These are phyloP conservation scores for Obelidium mucronatum DNA, from an alignment of 192 early-diverging fungal species.

Conservation along the genomic window DNA sequence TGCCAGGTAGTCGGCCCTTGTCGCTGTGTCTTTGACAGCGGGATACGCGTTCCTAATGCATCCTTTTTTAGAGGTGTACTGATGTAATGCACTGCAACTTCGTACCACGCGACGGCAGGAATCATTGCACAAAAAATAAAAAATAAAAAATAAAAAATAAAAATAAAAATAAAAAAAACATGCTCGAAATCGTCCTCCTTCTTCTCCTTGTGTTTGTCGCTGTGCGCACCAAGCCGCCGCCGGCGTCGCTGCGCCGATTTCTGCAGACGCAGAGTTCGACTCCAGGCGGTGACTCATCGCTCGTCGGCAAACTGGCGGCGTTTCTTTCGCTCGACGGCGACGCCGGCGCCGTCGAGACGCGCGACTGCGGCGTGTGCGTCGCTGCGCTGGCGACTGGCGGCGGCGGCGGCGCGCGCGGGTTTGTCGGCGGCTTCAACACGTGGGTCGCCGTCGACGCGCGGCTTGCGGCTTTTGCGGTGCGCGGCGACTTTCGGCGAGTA, in stretches of 20 bases:
- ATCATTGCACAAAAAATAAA: no score
- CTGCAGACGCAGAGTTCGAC: neutral
- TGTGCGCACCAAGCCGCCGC: neutral
- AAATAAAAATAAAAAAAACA: neutral
- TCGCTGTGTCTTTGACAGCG: neutral
- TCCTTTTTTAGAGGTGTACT: no score
- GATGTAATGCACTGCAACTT: no score
- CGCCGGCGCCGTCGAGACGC: neutral
- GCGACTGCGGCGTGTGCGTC: neutral
- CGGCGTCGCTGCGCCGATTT: neutral
- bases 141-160: no score
- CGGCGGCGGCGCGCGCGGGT: constrained; percentile 11
- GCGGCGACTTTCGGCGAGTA: neutral
- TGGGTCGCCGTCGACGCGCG: no score
- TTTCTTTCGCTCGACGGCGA: neutral
- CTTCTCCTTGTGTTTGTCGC: neutral
- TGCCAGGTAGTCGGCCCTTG: neutral
- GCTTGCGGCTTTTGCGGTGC: constrained; percentile 1
- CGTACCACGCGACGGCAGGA: no score
- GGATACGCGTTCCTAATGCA: constrained; percentile 9
- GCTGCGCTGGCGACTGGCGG: constrained; percentile 2
- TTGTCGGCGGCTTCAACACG: constrained; percentile 10
- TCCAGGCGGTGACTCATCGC: neutral
- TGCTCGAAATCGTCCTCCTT: constrained; percentile 2
- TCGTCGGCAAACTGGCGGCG: neutral